phyloP scores from a whole-genome alignment of 306 rosid species.

The Biancaea sappan region DNA sequence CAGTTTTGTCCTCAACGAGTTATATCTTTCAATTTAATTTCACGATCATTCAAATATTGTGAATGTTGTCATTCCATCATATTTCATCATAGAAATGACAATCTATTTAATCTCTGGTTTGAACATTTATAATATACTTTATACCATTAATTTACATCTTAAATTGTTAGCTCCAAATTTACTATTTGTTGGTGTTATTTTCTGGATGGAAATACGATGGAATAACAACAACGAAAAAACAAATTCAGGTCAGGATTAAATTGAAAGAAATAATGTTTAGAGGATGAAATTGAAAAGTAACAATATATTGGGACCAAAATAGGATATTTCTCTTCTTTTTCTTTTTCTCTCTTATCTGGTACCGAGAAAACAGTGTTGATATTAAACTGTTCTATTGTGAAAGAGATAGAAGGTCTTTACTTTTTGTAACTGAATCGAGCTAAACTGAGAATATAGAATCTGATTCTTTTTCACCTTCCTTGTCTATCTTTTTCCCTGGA shows the following conservation, averaged over 20 bases:
- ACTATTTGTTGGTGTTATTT: not conserved
- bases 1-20: too few species aligned
- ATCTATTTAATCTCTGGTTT: not conserved
- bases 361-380: not conserved
- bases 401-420: not conserved
- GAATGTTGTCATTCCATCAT: not conserved
- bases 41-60: not conserved
- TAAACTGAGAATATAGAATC: constrained; percentile 29
- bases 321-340: not conserved
- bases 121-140: too few species aligned
- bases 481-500: constrained; percentile 27
- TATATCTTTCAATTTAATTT: not conserved
- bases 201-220: not conserved
- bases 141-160: not conserved
- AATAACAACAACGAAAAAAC: not conserved
- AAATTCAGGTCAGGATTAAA: too few species aligned
- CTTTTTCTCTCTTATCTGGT: constrained; percentile 7
- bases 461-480: constrained; percentile 33
- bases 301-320: not conserved
- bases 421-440: not conserved
- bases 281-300: not conserved
- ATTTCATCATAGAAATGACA: not conserved
- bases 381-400: not conserved
- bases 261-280: not conserved
- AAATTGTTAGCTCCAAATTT: not conserved